Percentiles rank a stretch among this genome's conserved stretches.
phyloP scores from a whole-genome alignment of 345 rosid genomes.

The Moringa oleifera region DNA sequence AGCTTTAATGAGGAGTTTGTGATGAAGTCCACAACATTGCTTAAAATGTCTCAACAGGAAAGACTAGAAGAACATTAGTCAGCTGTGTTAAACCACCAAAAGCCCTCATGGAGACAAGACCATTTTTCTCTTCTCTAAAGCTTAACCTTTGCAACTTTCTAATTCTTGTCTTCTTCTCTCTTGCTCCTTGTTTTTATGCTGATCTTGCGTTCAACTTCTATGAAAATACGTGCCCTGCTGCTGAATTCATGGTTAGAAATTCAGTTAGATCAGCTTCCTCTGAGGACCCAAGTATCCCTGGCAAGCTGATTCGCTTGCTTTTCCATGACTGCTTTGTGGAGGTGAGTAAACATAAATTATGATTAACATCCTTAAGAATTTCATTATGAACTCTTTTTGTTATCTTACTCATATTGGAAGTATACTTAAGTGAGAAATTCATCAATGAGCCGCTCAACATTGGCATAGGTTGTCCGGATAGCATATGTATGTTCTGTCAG shows the following conservation, averaged over 20 bases:
- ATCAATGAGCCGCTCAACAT: no score
- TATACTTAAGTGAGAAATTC: not conserved
- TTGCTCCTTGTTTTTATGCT: slow-evolving; percentile 25
- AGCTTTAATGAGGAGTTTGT: slow-evolving; percentile 18
- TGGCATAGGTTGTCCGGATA: no score
- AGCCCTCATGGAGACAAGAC: slow-evolving; percentile 32
- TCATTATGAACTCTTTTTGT: not conserved
- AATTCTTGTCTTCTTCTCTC: slow-evolving; percentile 16
- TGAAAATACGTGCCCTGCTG: slow-evolving; percentile 62
- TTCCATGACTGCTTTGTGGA: slow-evolving; percentile 91
- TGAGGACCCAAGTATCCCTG: slow-evolving; percentile 64
- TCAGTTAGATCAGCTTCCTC: slow-evolving; percentile 65
- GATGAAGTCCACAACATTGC: not conserved
- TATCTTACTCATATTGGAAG: not conserved
- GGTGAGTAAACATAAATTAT: slow-evolving; percentile 32
- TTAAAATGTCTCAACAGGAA: not conserved
- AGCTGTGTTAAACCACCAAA: not conserved
- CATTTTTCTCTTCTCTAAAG: not conserved
- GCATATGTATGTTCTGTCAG: no score
- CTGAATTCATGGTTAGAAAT: slow-evolving; percentile 58
- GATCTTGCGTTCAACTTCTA: slow-evolving; percentile 65
- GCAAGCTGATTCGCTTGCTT: slow-evolving; percentile 80
- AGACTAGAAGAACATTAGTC: not conserved
- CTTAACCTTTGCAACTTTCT: slow-evolving; percentile 6
- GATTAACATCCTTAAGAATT: no score